Evolutionary conservation across 163 green algal genomes (phyloP).

Genomic region (Smithsoniella earleae): DNA sequence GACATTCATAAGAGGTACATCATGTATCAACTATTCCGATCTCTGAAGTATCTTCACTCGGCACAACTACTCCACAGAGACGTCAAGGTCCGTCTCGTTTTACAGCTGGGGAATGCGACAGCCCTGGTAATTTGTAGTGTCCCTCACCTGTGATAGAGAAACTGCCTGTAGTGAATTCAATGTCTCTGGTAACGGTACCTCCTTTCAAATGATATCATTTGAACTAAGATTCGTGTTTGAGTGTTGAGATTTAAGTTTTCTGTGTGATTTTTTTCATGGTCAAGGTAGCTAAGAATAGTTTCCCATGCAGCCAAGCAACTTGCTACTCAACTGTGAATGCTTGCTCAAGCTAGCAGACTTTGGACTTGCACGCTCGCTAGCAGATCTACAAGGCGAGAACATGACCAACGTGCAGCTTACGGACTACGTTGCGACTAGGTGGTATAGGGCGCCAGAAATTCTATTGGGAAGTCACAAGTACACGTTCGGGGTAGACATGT

Average conservation of each 20-base stretch:
- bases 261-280: no score
- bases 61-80: conserved; percentile 90
- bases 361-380: conserved; percentile 80
- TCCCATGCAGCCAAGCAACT: conserved; percentile 87
- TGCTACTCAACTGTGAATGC: conserved; percentile 96
- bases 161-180: no score
- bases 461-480: conserved; percentile 87
- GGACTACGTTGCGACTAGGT: conserved; percentile 93
- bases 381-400: conserved; percentile 45
- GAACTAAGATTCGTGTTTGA: no score
- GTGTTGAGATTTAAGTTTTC: no score
- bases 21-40: conserved; percentile 97
- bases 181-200: no score
- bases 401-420: conserved; percentile 71
- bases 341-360: conserved; percentile 97
- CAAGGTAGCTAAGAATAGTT: no score
- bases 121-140: no score
- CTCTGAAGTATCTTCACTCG: conserved; percentile 97
- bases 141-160: no score
- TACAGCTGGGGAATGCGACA: no score
- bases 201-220: no score
- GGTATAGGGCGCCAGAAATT: conserved; percentile 94
- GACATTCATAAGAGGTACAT: conserved; percentile 98
- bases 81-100: conserved; percentile 67
- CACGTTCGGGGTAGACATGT: conserved; percentile 98